Evolutionary conservation across 176 grass and related monocot genomes (phyloP).

Genomic region (Oryza rufipogon): DNA sequence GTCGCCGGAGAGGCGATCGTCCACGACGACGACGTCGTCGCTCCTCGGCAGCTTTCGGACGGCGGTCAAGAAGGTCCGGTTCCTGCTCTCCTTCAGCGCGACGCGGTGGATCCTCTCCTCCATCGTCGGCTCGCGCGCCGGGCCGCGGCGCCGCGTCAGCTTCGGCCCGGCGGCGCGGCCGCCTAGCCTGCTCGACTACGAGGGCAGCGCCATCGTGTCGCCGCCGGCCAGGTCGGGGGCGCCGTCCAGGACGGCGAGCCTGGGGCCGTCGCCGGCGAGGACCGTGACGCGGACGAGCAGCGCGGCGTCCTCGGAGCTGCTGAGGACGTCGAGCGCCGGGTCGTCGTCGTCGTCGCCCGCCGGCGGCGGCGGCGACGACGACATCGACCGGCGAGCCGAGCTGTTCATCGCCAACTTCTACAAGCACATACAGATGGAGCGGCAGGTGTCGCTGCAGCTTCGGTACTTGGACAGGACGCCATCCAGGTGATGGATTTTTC

Average conservation of each 20-base stretch:
- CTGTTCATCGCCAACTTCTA: slow-evolving; percentile 69
- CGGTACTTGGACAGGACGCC: slow-evolving; percentile 53
- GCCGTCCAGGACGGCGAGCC: slow-evolving; percentile 31
- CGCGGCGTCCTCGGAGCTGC: slow-evolving; percentile 15
- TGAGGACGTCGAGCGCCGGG: slow-evolving; percentile 9
- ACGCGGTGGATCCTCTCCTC: slow-evolving; percentile 67
- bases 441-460: slow-evolving; percentile 80
- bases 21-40: background rate
- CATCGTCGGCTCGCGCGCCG: background rate
- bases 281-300: slow-evolving; percentile 50
- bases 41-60: slow-evolving; percentile 47
- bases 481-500: background rate
- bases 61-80: slow-evolving; percentile 68
- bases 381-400: slow-evolving; percentile 67
- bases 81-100: slow-evolving; percentile 71
- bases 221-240: background rate
- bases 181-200: slow-evolving; percentile 59
- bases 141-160: slow-evolving; percentile 40
- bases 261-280: background rate
- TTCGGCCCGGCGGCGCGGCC: slow-evolving; percentile 28
- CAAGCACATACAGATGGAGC: slow-evolving; percentile 68
- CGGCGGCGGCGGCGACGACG: slow-evolving; percentile 35
- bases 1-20: slow-evolving; percentile 11
- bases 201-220: background rate
- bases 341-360: background rate